Evolutionary conservation across 2,329 filamentous ascomycete species (phyloP).

Genomic region (Hymenoscyphus fraxineus): DNA sequence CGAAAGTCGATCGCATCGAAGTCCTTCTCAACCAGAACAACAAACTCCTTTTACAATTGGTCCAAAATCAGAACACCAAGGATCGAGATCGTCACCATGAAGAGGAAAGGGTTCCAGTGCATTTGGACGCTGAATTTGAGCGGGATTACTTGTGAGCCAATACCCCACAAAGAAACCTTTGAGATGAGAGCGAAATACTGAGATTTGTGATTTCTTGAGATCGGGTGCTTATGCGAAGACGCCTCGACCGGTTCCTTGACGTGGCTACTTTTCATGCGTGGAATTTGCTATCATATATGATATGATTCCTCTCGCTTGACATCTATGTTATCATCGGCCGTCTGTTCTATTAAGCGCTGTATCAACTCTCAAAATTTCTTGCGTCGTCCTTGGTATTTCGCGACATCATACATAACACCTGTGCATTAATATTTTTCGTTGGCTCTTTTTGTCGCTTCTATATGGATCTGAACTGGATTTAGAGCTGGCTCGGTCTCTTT

Average conservation of each 20-base stretch:
- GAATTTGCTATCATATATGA: neutral
- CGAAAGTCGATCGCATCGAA: slow-evolving; percentile 34
- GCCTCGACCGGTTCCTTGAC: slow-evolving; percentile 29
- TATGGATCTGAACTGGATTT: neutral
- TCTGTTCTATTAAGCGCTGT: neutral
- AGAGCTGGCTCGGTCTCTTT: neutral
- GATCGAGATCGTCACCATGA: slow-evolving; percentile 25
- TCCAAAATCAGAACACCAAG: slow-evolving; percentile 26
- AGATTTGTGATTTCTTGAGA: slow-evolving; percentile 24
- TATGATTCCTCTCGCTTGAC: neutral
- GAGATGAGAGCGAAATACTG: slow-evolving; percentile 19
- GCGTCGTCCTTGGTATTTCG: neutral
- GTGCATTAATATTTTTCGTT: neutral
- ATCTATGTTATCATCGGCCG: neutral
- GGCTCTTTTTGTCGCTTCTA: neutral
- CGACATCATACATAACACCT: neutral
- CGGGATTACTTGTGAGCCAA: slow-evolving; percentile 35
- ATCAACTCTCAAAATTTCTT: neutral
- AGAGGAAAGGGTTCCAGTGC: slow-evolving; percentile 34
- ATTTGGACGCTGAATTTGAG: slow-evolving; percentile 36
- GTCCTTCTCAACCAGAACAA: slow-evolving; percentile 33
- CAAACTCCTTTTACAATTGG: slow-evolving; percentile 32
- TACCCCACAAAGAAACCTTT: slow-evolving; percentile 14
- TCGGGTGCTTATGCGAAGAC: slow-evolving; percentile 33
- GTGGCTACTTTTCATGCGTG: no score